Percentiles rank a stretch among this genome's conserved stretches.
Conservation (phyloP, 176 grass and related monocot genomes). For the Bothriochloa decipiens region DNA sequence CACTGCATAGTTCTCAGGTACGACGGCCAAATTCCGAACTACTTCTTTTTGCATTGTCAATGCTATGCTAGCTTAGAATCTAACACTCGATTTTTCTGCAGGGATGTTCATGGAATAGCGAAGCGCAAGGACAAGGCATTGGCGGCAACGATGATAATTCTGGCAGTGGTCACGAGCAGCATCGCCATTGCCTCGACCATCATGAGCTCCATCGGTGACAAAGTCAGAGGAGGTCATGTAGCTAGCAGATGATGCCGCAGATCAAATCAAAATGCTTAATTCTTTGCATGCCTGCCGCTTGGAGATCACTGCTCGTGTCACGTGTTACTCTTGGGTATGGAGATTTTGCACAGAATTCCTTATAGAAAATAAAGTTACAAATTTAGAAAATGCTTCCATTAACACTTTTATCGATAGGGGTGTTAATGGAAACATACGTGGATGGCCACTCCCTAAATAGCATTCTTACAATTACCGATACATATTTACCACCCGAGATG, state of each 20-base stretch:
- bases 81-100: not conserved
- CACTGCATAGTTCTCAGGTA: constrained; percentile 74
- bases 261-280: not conserved
- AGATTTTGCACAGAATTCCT: too few species aligned
- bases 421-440: too few species aligned
- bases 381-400: too few species aligned
- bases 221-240: not conserved
- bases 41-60: not conserved
- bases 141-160: constrained; percentile 70
- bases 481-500: too few species aligned
- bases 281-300: not conserved
- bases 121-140: constrained; percentile 66
- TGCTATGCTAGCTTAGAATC: constrained; percentile 5
- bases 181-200: constrained; percentile 88
- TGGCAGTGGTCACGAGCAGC: constrained; percentile 75
- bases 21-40: not conserved
- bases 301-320: not conserved
- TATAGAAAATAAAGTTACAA: too few species aligned
- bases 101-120: constrained; percentile 78
- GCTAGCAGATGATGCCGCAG: constrained; percentile 17
- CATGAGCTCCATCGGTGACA: constrained; percentile 49
- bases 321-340: not conserved
- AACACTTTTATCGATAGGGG: too few species aligned
- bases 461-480: too few species aligned
- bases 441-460: too few species aligned